Conservation (phyloP, 305 asterid genomes). For the Solanum hybrid region DNA sequence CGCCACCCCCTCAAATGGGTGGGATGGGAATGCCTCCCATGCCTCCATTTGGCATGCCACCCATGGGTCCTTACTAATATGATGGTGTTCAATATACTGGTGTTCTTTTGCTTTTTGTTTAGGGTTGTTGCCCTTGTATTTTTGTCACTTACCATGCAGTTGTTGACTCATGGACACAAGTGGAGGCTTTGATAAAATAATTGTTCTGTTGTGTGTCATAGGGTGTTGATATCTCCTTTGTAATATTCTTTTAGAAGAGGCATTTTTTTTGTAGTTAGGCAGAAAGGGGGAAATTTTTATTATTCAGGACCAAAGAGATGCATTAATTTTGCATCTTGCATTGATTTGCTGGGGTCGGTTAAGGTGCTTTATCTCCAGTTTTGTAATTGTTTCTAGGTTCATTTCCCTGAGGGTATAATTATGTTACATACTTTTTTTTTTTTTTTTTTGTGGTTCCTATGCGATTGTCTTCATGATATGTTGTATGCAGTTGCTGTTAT, state of each 20-base stretch:
- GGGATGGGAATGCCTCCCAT: constrained; percentile 95
- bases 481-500: background rate
- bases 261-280: constrained; percentile 75
- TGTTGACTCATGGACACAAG: constrained; percentile 11
- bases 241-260: constrained; percentile 75
- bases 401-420: background rate
- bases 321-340: background rate
- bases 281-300: constrained; percentile 26
- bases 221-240: constrained; percentile 66
- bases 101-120: background rate
- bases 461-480: background rate
- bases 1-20: constrained; percentile 66
- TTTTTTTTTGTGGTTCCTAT: background rate
- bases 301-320: background rate
- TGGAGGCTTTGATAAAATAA: constrained; percentile 30
- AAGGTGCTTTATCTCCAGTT: background rate
- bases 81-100: background rate
- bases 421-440: background rate
- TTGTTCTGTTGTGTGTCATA: constrained; percentile 32
- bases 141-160: constrained; percentile 11
- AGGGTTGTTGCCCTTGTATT: background rate
- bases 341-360: background rate
- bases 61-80: constrained; percentile 83
- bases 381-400: constrained; percentile 1
- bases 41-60: constrained; percentile 95